phyloP scores from a whole-genome alignment of 495 filamentous ascomycete genomes.

The Penicillium lividum region DNA sequence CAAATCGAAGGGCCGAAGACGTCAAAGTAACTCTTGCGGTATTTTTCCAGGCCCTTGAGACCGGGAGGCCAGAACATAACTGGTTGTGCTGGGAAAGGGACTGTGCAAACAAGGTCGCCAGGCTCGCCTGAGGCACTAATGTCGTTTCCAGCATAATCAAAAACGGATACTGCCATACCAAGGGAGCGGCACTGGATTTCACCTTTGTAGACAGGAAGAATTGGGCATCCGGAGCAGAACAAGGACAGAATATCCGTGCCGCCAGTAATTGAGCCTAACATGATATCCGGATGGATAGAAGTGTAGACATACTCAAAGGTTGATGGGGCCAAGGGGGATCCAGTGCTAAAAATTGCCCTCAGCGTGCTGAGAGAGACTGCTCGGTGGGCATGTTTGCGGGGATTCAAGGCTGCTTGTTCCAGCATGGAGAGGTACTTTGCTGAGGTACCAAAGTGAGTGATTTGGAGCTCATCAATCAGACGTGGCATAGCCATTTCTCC shows the following conservation, averaged over 20 bases:
- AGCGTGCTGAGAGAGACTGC: conserved; percentile 57
- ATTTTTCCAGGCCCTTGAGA: conserved; percentile 65
- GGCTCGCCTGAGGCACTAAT: conserved; percentile 60
- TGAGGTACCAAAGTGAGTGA: conserved; percentile 90
- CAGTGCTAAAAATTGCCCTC: conserved; percentile 87
- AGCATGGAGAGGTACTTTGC: conserved; percentile 91
- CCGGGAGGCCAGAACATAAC: conserved; percentile 79
- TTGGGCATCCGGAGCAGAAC: conserved; percentile 82
- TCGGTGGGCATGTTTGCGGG: conserved; percentile 50
- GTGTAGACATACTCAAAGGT: conserved; percentile 88
- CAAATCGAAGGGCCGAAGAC: conserved; percentile 70
- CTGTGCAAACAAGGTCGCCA: conserved; percentile 88
- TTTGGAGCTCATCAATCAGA: conserved; percentile 67
- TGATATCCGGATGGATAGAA: conserved; percentile 71
- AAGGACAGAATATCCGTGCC: conserved; percentile 94
- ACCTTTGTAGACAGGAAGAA: conserved; percentile 81
- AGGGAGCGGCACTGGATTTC: conserved; percentile 90
- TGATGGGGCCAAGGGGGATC: conserved; percentile 85
- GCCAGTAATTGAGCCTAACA: conserved; percentile 82
- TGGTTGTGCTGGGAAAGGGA: conserved; percentile 88
- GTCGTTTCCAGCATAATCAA: conserved; percentile 60
- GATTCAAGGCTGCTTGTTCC: conserved; percentile 75
- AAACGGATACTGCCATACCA: conserved; percentile 84
- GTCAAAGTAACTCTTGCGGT: conserved; percentile 84
- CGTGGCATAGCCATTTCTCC: conserved; percentile 69